Evolutionary conservation across 768 basidiomycete species (phyloP), one percentile per base, ranked within the genome.

Genomic region (Pleurotus tuoliensis): DNA sequence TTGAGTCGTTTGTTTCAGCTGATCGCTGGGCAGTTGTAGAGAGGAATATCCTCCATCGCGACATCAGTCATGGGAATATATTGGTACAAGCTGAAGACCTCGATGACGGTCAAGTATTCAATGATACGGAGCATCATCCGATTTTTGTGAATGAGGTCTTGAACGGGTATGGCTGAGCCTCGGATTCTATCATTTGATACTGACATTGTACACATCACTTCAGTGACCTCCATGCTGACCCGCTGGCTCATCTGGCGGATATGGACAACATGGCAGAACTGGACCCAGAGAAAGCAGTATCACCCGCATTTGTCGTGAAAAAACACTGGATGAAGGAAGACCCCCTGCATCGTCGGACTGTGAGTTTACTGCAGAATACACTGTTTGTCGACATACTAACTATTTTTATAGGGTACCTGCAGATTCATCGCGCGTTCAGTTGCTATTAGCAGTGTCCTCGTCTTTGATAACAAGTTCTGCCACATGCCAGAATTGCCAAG

Each of bases 401-500:
- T 47, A 13, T 24, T 16, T 53, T 15, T 25, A n/a, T 37, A 58
- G 57, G 57, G 57, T 34, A 55, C 53, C 7, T n/a, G 39, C 1
- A 20, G 5, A 18, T 55, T 55, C 20, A 44, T 55, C 34, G 18
- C 53, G 3, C 53, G 53, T 6, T 58, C 57, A 20, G 57, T 53
- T 18, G 49, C 57, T 41, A 25, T 30, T 37, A 34, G 49, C 51
- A 46, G 34, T 44, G n/a, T 27, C 4, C 27, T 27, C 27, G 27
- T 58, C 39, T 40, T 40, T 4, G 12, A 12, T 12, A 4, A 5
- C 20, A 12, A 18, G 4, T 47, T 47, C 12, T 24, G 25, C 25
- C 46, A 2, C 20, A 47, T 47, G 12, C 46, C 46, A 5, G 25
- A 18, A 13, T 24, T 47, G 12, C 15, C 46, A n/a, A 24, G 12